Percentiles rank a stretch among this genome's conserved stretches.
Conservation (phyloP, 371 early-diverging fungal species). For the Zychaea mexicana region DNA sequence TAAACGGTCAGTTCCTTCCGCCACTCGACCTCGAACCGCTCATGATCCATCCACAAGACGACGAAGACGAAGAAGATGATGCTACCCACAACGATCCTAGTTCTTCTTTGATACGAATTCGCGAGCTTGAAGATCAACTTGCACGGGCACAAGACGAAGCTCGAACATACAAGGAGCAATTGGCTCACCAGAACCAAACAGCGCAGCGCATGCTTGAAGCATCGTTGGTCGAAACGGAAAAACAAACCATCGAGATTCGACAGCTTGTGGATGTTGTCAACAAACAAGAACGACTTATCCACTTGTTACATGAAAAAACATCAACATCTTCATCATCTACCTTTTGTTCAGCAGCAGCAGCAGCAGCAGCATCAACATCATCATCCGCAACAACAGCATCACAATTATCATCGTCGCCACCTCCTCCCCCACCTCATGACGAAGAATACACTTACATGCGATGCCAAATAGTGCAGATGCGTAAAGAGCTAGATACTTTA, state of each 20-base stretch:
- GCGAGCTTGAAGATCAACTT: constrained; percentile 6
- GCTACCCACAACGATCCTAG: not conserved
- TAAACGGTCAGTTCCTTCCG: constrained; percentile 1
- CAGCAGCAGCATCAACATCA: not conserved
- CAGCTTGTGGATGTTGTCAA: constrained; percentile 22
- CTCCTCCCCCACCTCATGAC: not conserved
- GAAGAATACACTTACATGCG: not conserved
- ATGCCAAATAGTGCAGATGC: not conserved
- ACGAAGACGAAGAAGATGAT: constrained; percentile 6
- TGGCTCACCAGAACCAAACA: constrained; percentile 18
- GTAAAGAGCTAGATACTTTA: constrained; percentile 14
- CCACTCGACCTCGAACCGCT: constrained; percentile 3
- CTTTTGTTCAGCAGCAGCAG: not conserved
- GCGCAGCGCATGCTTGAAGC: constrained; percentile 11
- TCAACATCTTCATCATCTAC: not conserved
- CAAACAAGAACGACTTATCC: constrained; percentile 34
- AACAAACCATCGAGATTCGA: constrained; percentile 11
- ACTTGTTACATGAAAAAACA: constrained; percentile 15
- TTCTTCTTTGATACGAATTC: too few species aligned
- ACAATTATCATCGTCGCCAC: too few species aligned
- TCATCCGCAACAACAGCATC: not conserved
- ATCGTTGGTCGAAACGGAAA: constrained; percentile 19
- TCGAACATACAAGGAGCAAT: constrained; percentile 4
- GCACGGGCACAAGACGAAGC: not conserved
- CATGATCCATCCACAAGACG: not conserved